Evolutionary conservation across 78 protist genomes (phyloP), one percentile per base, ranked within the genome.

Genomic region (Polysphondylium violaceum): DNA sequence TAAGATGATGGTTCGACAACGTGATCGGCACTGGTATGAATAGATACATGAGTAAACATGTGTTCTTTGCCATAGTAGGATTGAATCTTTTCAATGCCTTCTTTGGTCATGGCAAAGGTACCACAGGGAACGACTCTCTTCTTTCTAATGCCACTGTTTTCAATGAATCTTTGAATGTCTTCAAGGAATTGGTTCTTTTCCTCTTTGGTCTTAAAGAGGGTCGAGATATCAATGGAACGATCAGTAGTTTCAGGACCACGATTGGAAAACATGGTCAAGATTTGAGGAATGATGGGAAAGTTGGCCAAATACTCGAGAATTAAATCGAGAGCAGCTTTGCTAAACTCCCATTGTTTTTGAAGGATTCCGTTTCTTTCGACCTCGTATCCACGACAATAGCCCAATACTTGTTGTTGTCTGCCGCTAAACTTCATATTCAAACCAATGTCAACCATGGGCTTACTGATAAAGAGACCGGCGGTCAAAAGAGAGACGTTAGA

Each of bases 381-480:
- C 6, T 53, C 50, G 7, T n/a, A 61, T n/a, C 91, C 91, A 4
- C 72, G 17, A 27, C 91, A 83, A 69, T 83, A 83, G 3, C 91
- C 91, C 23, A 69, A 16, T 1, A 83, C 33, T 61, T 83, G 91
- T 51, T 83, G 91, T 56, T 83, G 77, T 19, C 91, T 2, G 33
- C 91, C 79, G 7, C 81, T 43, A 36, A 71, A 83, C n/a, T 83
- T 83, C 51, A 83, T 51, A 44, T 83, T 83, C 31, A 83, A 40
- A 83, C 91, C 91, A 69, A 83, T 83, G n/a, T 83, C 91, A 33
- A 59, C 36, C 74, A 59, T 69, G 23, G 91, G 91, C 40, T 83
- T 83, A 6, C 33, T 38, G 40, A 83, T 69, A 63, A 69, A 83
- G n/a, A 83, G 21, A 29, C 67, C 79, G n/a, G 71, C 91, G 2